Evolutionary conservation across 2,329 filamentous ascomycete genomes (phyloP), one percentile per base, ranked within the genome.

Genomic region (Cephalotrichum gorgonifer): DNA sequence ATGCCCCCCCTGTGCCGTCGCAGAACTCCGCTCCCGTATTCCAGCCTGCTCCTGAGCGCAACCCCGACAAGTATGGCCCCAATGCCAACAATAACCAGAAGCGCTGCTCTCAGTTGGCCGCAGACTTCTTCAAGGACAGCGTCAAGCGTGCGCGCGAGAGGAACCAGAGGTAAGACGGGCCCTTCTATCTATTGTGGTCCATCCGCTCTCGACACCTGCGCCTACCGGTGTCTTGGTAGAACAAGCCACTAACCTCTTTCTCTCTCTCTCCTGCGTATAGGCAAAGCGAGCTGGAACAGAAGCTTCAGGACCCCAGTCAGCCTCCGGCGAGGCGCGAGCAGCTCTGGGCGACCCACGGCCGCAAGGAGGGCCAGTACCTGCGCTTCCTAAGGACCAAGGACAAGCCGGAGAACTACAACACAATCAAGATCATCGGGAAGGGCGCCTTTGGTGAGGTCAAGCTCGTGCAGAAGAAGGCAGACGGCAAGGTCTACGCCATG

Each of bases 381-480:
- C 88, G 91, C 35, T 96, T 97, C 73, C 73, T 97, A 60, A 83
- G 91, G 50, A 96, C 91, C 50, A 91, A 88, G 67, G 90, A 97
- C 64, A 85, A 85, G 66, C 89, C 91, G 11, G 83, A 91, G 57
- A 97, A 97, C 71, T 98, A 97, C 75, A 81, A 83, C 55, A 97
- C 91, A 1, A 78, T 97, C 68, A 97, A 97, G 75, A 91, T 97
- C 58, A 98, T 98, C 58, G 93, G 93, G 62, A 98, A 98, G 75
- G 93, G 93, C 68, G 93, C 93, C 14, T 98, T 98, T 62, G 93
- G 93, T 64, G 93, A 98, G 68, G 93, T 98, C 60, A 95, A 95
- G 71, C 77, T 98, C 53, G 93, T 98, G 51, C 90, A 95, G 71
- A 88, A 95, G 71, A 95, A 90, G 76, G 83, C 87, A 48, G 93